These are phyloP conservation scores for Calophaca sinica DNA, from an alignment of 306 rosid species.

Conservation along the genomic window DNA sequence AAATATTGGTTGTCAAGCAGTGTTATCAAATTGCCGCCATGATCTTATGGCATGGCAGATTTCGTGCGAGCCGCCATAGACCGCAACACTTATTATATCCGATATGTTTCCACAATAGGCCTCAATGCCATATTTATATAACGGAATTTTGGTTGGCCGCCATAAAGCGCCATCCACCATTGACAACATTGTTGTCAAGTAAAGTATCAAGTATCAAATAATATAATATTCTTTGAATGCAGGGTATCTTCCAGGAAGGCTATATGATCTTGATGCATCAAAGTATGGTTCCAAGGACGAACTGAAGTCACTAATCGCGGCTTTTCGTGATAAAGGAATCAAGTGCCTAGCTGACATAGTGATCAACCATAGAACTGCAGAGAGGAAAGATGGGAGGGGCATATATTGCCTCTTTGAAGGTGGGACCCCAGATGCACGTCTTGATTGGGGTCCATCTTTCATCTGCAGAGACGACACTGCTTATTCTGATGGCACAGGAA, in stretches of 20 bases:
- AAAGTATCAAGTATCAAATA: too few relatives aligned
- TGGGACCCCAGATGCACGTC: slow-evolving; percentile 68
- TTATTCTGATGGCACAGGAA: slow-evolving; percentile 82
- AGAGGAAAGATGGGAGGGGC: slow-evolving; percentile 69
- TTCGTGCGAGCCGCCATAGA: too few relatives aligned
- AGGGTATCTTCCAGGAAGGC: slow-evolving; percentile 89
- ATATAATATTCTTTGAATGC: background rate
- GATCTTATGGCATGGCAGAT: too few relatives aligned
- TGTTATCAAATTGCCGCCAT: too few relatives aligned
- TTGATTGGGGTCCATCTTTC: slow-evolving; percentile 81
- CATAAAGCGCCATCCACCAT: too few relatives aligned
- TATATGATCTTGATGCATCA: slow-evolving; percentile 85
- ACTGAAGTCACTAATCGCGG: slow-evolving; percentile 60
- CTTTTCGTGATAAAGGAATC: slow-evolving; percentile 60
- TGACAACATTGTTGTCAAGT: too few relatives aligned
- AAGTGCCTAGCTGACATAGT: slow-evolving; percentile 79
- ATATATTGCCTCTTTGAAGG: slow-evolving; percentile 81
- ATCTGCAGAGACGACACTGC: slow-evolving; percentile 72
- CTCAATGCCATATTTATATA: too few relatives aligned
- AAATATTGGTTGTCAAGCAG: too few relatives aligned
- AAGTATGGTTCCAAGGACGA: slow-evolving; percentile 66
- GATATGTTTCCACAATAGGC: too few relatives aligned
- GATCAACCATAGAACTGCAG: slow-evolving; percentile 88
- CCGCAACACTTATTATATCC: too few relatives aligned
- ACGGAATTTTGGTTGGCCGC: too few relatives aligned